Evolutionary conservation across 1,139 yeast species (phyloP).

Genomic region (Nakaseomyces sp.): DNA sequence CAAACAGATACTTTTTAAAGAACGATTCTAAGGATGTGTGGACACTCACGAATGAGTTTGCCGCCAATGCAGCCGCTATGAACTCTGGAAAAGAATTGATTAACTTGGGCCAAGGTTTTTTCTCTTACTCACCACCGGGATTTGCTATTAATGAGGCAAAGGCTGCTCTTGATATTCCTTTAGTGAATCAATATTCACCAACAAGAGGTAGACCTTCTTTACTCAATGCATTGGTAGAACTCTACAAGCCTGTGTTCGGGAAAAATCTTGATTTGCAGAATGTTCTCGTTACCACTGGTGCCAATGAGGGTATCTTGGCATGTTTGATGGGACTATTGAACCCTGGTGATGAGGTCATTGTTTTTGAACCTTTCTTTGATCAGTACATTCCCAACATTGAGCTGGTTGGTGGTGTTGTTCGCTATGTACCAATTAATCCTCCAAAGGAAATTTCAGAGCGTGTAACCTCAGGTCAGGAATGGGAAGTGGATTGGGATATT

Average conservation of each 20-base stretch:
- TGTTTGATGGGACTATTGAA: conserved; percentile 77
- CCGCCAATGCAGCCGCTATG: conserved; percentile 61
- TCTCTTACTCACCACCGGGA: conserved; percentile 87
- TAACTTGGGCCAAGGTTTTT: conserved; percentile 94
- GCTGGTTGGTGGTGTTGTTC: conserved; percentile 85
- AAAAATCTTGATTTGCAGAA: conserved; percentile 37
- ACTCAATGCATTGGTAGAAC: conserved; percentile 55
- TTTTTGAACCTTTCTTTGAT: conserved; percentile 95
- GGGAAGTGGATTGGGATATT: conserved; percentile 76
- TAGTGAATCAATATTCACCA: conserved; percentile 84
- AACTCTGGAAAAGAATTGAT: conserved; percentile 63
- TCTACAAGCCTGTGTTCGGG: conserved; percentile 60
- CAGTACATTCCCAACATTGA: conserved; percentile 92
- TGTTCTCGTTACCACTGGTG: conserved; percentile 85
- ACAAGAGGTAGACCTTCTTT: conserved; percentile 80
- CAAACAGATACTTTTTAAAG: conserved; percentile 57
- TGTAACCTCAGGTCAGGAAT: conserved; percentile 70
- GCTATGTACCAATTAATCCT: conserved; percentile 74
- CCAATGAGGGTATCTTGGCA: conserved; percentile 88
- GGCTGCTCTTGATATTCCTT: conserved; percentile 60
- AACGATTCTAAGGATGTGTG: conserved; percentile 68
- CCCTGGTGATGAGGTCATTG: conserved; percentile 90
- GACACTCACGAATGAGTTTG: conserved; percentile 90
- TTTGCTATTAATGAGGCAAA: conserved; percentile 83
- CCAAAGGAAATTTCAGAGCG: conserved; percentile 64